Base-by-base conservation (phyloP, 352 stramenopile genomes). In the Phytophthora tubulina region DNA sequence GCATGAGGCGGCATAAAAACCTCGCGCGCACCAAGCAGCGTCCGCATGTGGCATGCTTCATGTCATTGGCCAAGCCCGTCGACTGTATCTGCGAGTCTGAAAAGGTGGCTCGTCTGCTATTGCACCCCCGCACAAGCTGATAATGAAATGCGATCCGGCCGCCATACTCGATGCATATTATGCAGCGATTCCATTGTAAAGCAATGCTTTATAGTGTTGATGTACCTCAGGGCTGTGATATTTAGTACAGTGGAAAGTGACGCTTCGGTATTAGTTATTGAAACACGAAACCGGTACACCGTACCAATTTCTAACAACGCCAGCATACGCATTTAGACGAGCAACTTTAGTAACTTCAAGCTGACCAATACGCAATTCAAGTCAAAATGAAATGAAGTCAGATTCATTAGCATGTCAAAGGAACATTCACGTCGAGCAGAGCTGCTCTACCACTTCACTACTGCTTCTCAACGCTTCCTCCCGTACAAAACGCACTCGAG, bases 391-490 rank as follows among this genome's bases (percentile, higher is more conserved):
- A 63, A 59, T 9, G 39, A 55, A 63, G 5, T 63, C 49, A 41
- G 35, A 54, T 66, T 53, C 48, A 61, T 68, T 61, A 48, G 48
- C 21, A 21, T 21, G 21, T 21, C 21, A 46, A 46, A 41, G n/a
- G 31, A 31, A 62, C 62, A 56, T 17, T 65, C 36, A 45, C 63
- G 39, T 35, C 21, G 55, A 66, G 46, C 63, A 64, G 54, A 72
- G 63, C 63, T 72, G 52, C 49, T 72, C 54, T 66, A 21, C 63
- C 54, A 72, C 63, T 66, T 66, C 63, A 72, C 63, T 70, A 72
- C 63, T 72, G 54, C 63, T 65, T 72, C 63, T 60, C 63, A 14
- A 66, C 33, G 33, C 63, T 33, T 35, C 32, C 36, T 54, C 27
- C 17, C 46, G 39, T 48, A 73, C 65, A 42, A 27, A 57, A 63